Evolutionary conservation across 2,329 filamentous ascomycete species (phyloP).

Genomic region (Aspergillus sojae): DNA sequence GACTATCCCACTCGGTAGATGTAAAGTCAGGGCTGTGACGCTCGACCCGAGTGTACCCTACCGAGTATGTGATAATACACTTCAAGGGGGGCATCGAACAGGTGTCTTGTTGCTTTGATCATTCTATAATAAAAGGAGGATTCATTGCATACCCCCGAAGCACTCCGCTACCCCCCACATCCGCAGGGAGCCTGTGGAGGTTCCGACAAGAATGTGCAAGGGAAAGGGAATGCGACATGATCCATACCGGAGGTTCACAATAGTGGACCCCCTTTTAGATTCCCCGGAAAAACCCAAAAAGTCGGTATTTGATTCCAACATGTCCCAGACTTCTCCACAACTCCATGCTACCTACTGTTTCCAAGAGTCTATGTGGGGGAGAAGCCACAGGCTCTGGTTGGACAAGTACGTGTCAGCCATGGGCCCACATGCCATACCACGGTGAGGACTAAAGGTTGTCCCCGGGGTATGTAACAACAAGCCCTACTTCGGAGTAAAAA

Average conservation of each 20-base stretch:
- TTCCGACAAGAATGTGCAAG: background rate
- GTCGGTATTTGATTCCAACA: background rate
- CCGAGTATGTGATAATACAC: no score
- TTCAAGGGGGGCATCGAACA: no score
- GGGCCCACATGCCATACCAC: background rate
- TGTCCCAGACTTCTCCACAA: background rate
- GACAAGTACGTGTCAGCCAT: no score
- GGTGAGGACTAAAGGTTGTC: no score
- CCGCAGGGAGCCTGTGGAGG: background rate
- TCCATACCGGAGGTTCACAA: background rate
- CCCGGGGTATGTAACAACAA: background rate
- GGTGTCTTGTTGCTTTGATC: no score
- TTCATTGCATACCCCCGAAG: no score
- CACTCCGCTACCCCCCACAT: no score
- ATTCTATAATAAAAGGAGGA: no score
- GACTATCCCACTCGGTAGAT: no score
- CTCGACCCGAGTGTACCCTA: no score
- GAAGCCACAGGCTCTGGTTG: background rate
- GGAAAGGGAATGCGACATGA: background rate
- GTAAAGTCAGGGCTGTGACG: no score
- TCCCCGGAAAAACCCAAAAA: rapidly evolving
- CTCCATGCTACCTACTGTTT: background rate
- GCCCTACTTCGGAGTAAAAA: background rate
- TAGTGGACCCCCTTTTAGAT: background rate
- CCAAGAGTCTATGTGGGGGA: background rate